Base-by-base conservation (phyloP, 306 rosid genomes). In the Quercus engelmannii region DNA sequence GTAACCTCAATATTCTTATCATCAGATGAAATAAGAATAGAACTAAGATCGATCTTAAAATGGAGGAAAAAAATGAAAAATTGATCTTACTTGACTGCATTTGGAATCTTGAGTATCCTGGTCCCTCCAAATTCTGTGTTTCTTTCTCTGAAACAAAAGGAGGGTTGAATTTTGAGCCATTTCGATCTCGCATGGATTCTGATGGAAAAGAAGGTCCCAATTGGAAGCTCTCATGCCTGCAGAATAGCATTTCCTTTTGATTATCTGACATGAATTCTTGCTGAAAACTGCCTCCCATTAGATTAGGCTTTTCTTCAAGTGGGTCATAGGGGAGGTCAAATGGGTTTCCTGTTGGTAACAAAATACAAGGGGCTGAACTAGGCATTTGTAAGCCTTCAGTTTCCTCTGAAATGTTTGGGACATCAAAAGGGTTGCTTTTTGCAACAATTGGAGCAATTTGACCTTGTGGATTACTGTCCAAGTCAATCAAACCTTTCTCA, bases 321-420 rank as follows among this genome's bases (percentile, higher is more conserved):
- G 87, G 91, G 38, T 91, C 97, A 76, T 89, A 92, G 1, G 93
- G 97, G 79, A 95, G 87, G 71, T 89, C 97, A 52, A 92, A 90
- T 25, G 92, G 96, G 69, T 92, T 93, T 76, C 81, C 78, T 51
- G 23, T 20, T 15, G 86, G 89, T 65, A 86, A 81, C 78, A 86
- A 43, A 13, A 86, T 25, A 3, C 98, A 86, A 43, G 98, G 98
- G 7, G 98, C 99, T 49, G 97, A 93, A 73, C 94, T 88, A 21
- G 99, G 99, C n/a, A 78, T 61, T 5, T 87, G 85, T 3, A 88
- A 3, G 9, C 77, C 85, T 41, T 85, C 92, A 21, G 74, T 55
- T 17, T 73, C 91, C 41, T 77, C 83, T 38, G 83, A 55, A 20
- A 73, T 71, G 46, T 8, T 72, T 59, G 79, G 74, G 74, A 78